Percentiles rank a stretch among this genome's conserved stretches.
phyloP scores from a whole-genome alignment of 1,139 yeast genomes.

The Petasospora rhodanensis region DNA sequence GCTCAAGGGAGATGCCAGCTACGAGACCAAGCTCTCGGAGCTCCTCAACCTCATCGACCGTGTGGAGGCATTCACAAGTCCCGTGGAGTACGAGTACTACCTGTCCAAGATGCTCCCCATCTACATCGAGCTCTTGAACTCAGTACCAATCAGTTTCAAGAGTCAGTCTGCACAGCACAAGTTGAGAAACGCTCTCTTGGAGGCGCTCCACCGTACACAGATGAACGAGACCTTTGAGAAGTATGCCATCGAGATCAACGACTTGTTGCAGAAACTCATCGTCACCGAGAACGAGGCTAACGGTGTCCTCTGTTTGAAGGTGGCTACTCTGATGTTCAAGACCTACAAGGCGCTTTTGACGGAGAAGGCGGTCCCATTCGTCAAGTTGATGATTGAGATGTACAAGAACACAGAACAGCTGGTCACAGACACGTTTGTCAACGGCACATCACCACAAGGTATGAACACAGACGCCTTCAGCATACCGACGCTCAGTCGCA shows the following conservation, averaged over 20 bases:
- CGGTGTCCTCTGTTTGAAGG: slow-evolving; percentile 88
- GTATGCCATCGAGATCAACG: slow-evolving; percentile 58
- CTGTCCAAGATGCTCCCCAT: slow-evolving; percentile 58
- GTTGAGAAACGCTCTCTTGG: slow-evolving; percentile 69
- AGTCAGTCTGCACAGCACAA: slow-evolving; percentile 65
- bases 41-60: slow-evolving; percentile 82
- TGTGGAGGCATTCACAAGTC: slow-evolving; percentile 76
- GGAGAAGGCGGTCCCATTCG: slow-evolving; percentile 75
- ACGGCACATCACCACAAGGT: slow-evolving; percentile 24
- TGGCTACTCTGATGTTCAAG: slow-evolving; percentile 83
- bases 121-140: slow-evolving; percentile 53
- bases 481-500: slow-evolving; percentile 34
- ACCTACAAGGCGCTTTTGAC: slow-evolving; percentile 67
- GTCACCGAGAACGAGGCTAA: slow-evolving; percentile 89
- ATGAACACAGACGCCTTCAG: slow-evolving; percentile 36
- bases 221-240: slow-evolving; percentile 81
- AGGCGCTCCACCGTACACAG: slow-evolving; percentile 75
- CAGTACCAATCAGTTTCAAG: slow-evolving; percentile 69
- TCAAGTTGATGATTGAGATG: slow-evolving; percentile 69
- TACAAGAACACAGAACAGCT: slow-evolving; percentile 79
- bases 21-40: slow-evolving; percentile 56
- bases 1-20: slow-evolving; percentile 38
- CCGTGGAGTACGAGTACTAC: slow-evolving; percentile 72
- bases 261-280: slow-evolving; percentile 55
- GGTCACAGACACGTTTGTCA: slow-evolving; percentile 59